Base-by-base conservation (phyloP, 805 yeast species). In the Komagataella kurtzmanii region DNA sequence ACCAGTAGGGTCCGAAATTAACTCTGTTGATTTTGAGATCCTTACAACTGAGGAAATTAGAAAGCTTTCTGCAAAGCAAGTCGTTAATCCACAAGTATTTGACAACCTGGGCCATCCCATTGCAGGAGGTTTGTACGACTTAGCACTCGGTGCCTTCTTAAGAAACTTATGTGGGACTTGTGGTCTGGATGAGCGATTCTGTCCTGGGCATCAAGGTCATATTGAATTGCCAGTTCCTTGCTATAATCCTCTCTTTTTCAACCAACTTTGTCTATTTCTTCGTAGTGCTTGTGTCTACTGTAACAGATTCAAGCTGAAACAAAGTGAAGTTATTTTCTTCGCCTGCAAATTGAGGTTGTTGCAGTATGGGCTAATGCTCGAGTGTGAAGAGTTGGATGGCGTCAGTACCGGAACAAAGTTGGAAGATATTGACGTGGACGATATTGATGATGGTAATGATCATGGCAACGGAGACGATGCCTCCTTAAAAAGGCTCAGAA, bases 131-230 rank as follows among this genome's bases (percentile, higher is more conserved):
- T 72, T 93, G 40, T 93, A 93, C 62, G 99, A 93, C 68, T 76
- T 91, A 55, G 81, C 96, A n/a, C 71, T 93, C 45, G 99, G 99
- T 57, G 98, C 99, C 0, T 93, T 89, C 62, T 72, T 88, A 55
- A 77, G 83, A 62, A 88, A 91, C 65, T 74, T 86, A 49, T 89
- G 99, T 78, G 77, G 93, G 19, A 91, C 98, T 1, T 93, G 99
- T 77, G 97, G 98, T 17, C 74, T 91, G 55, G 96, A 90, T 65
- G 97, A 91, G 59, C 81, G 85, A 63, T 83, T 80, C 59, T 93
- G 99, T 72, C 97, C 97, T 3, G 99, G 99, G 48, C 99, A 93
- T 67, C 88, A 89, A 67, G 99, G 99, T 55, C 99, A 93, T 67
- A 89, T 93, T 56, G 97, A 91, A 65, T 76, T 93, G 56, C 99